A percentile compares a stretch with the other conserved stretches of the same genome.
These are phyloP conservation scores for Pichiaceae sp. DNA, from an alignment of 1,139 yeast species.

Conservation along the genomic window DNA sequence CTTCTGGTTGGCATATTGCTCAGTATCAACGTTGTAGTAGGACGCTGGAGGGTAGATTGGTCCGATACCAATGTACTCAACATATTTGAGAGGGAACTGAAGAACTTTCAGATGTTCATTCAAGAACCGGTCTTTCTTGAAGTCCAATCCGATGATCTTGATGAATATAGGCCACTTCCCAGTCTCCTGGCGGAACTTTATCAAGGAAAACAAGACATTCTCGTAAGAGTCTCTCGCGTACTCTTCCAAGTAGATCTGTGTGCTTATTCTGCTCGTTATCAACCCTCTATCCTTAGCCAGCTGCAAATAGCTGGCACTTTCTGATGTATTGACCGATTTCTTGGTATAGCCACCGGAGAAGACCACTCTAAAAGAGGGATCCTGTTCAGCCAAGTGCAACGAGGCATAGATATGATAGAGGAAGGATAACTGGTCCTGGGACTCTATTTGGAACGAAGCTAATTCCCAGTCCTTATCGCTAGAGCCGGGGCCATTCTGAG, in stretches of 20 bases:
- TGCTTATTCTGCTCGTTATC: conserved; percentile 6
- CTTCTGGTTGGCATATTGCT: conserved; percentile 11
- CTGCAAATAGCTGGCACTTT: conserved; percentile 49
- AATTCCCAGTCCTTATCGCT: conserved; percentile 49
- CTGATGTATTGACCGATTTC: conserved; percentile 31
- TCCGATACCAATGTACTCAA: conserved; percentile 52
- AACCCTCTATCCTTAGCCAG: conserved; percentile 25
- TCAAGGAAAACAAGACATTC: conserved; percentile 57
- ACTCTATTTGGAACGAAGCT: conserved; percentile 61
- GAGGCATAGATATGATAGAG: conserved; percentile 48
- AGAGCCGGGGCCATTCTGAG: conserved; percentile 29
- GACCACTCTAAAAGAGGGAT: conserved; percentile 28
- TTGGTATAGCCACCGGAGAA: conserved; percentile 78
- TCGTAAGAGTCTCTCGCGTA: conserved; percentile 79
- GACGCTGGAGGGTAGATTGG: conserved; percentile 38
- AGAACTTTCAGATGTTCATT: conserved; percentile 49
- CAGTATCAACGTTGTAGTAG: conserved; percentile 10
- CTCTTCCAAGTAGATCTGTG: conserved; percentile 45
- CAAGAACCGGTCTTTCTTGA: conserved; percentile 54
- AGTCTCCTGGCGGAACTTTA: conserved; percentile 43
- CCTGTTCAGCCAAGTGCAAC: conserved; percentile 25
- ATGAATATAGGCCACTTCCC: conserved; percentile 42
- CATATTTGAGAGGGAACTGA: conserved; percentile 26
- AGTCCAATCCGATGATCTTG: conserved; percentile 65
- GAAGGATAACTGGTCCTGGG: conserved; percentile 59